These are phyloP conservation scores for Golubevia sp. DNA, from an alignment of 1,284 basidiomycete species.

Conservation along the genomic window DNA sequence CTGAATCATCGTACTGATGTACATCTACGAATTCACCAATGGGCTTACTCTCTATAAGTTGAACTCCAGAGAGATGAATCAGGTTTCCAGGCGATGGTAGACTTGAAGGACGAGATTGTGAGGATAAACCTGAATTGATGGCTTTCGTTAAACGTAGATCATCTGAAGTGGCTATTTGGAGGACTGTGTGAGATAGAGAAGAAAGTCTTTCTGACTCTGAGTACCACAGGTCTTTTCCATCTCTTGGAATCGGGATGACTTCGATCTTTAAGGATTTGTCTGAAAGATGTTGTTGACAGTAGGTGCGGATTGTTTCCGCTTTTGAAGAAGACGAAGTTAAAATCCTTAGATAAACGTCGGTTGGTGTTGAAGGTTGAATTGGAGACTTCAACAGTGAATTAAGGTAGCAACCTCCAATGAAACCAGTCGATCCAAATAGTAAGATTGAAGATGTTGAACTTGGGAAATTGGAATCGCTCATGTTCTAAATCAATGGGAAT, in stretches of 20 bases:
- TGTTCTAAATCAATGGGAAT: constrained; percentile 1
- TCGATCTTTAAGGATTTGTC: constrained; percentile 1
- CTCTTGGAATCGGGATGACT: constrained; percentile 1
- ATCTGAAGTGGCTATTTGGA: constrained; percentile 16
- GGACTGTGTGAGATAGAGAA: constrained; percentile 1
- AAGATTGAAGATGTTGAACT: constrained; percentile 6
- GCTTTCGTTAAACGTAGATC: constrained; percentile 15
- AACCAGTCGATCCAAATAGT: constrained; percentile 13
- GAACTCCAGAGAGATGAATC: constrained; percentile 11
- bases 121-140: constrained; percentile 10
- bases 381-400: constrained; percentile 4
- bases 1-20: constrained; percentile 8
- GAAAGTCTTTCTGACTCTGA: constrained; percentile 1
- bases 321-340: neutral
- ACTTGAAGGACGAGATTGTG: neutral
- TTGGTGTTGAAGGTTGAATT: neutral
- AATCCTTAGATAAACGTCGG: neutral
- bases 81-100: constrained; percentile 1
- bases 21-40: constrained; percentile 12
- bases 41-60: constrained; percentile 12
- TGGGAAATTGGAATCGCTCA: neutral
- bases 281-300: neutral
- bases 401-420: constrained; percentile 10
- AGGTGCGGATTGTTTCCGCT: neutral
- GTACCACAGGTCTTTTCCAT: constrained; percentile 5